Conservation (phyloP, 1,139 yeast genomes). For the Magnusiomyces ingens region DNA sequence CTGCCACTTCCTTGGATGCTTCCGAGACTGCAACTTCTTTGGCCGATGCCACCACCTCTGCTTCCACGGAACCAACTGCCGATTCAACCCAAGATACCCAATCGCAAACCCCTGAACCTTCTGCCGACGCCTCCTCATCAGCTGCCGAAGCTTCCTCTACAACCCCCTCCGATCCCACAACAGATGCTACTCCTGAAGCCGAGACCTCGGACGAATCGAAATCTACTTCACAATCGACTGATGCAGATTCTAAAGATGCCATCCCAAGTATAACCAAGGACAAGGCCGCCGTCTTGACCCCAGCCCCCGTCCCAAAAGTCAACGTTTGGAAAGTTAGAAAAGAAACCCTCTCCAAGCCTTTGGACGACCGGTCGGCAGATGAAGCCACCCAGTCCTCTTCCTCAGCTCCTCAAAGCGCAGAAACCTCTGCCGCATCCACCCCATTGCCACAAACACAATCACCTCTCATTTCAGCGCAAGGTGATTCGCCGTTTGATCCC, state of each 20-base stretch:
- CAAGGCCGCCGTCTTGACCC: conserved; percentile 30
- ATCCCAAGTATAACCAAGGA: conserved; percentile 17
- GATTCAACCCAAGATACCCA: conserved; percentile 24
- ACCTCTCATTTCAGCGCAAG: background rate
- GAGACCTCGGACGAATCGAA: conserved; percentile 5
- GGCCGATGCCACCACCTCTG: conserved; percentile 17
- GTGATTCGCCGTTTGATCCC: conserved; percentile 14
- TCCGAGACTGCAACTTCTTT: conserved; percentile 17
- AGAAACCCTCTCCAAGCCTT: conserved; percentile 2
- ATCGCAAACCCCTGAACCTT: conserved; percentile 15
- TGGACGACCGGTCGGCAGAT: background rate
- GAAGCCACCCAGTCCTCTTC: background rate
- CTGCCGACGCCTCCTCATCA: conserved; percentile 31
- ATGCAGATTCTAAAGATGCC: conserved; percentile 13
- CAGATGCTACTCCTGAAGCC: conserved; percentile 14
- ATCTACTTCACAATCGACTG: background rate
- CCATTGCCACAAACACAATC: background rate
- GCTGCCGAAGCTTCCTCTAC: conserved; percentile 13
- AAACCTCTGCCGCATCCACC: background rate
- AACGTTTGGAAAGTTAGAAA: conserved; percentile 35
- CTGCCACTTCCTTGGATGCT: conserved; percentile 4
- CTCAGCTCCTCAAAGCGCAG: background rate
- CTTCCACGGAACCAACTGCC: conserved; percentile 16
- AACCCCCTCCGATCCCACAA: conserved; percentile 10
- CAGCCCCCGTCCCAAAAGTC: conserved; percentile 39